phyloP scores from a whole-genome alignment of 495 filamentous ascomycete genomes.

The Aspergillus carlsbadensis region DNA sequence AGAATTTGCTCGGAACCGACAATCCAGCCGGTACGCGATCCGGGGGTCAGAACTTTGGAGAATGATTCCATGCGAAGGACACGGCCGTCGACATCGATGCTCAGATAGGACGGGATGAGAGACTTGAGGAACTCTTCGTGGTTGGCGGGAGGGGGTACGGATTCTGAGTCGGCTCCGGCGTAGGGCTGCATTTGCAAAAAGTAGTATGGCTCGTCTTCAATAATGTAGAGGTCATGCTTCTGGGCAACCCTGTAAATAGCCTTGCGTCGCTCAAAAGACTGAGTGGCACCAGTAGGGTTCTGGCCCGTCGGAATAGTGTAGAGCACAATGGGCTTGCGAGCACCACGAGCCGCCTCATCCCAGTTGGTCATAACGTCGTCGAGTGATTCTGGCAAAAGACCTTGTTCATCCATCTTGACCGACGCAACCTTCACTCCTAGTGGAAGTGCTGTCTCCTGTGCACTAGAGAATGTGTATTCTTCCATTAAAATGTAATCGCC shows the following conservation, averaged over 20 bases:
- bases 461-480: constrained; percentile 81
- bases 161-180: constrained; percentile 48
- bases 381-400: constrained; percentile 64
- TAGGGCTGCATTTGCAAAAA: constrained; percentile 96
- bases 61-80: constrained; percentile 69
- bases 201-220: constrained; percentile 97
- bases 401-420: constrained; percentile 76
- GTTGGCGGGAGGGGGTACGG: constrained; percentile 51
- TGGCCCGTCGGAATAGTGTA: constrained; percentile 65
- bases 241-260: constrained; percentile 73
- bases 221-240: constrained; percentile 81
- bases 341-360: constrained; percentile 55
- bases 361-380: constrained; percentile 67
- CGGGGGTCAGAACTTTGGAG: constrained; percentile 65
- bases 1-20: constrained; percentile 77
- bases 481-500: constrained; percentile 77
- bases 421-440: constrained; percentile 72
- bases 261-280: constrained; percentile 58
- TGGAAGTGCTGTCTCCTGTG: constrained; percentile 76
- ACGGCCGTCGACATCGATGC: constrained; percentile 63
- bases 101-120: constrained; percentile 61
- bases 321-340: constrained; percentile 69
- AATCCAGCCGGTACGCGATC: constrained; percentile 62
- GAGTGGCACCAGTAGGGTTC: constrained; percentile 93
- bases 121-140: constrained; percentile 60